phyloP scores from a whole-genome alignment of 2,329 filamentous ascomycete species.

The Rhynchosporium graminicola region DNA sequence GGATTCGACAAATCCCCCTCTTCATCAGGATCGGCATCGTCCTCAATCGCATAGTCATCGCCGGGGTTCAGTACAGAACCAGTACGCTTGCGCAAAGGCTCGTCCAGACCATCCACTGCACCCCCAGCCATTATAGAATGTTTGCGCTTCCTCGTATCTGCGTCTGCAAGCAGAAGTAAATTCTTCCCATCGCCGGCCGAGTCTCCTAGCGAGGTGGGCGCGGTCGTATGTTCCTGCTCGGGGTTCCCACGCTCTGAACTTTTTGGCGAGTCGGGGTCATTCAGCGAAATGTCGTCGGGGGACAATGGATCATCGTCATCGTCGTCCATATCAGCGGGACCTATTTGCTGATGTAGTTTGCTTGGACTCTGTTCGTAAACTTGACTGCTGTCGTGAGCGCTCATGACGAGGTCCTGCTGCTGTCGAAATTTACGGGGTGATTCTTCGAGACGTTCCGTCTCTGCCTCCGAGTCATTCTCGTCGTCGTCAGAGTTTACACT shows the following conservation, averaged over 20 bases:
- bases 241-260: slow-evolving; percentile 45
- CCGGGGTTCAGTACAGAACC: slow-evolving; percentile 48
- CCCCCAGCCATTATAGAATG: slow-evolving; percentile 39
- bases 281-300: slow-evolving; percentile 42
- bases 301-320: slow-evolving; percentile 40
- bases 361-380: slow-evolving; percentile 70
- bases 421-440: slow-evolving; percentile 70
- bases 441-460: slow-evolving; percentile 89
- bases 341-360: slow-evolving; percentile 67
- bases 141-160: slow-evolving; percentile 43
- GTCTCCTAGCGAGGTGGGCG: slow-evolving; percentile 42
- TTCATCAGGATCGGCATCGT: slow-evolving; percentile 47
- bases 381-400: slow-evolving; percentile 54
- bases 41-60: slow-evolving; percentile 48
- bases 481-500: slow-evolving; percentile 49
- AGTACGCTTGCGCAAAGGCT: slow-evolving; percentile 52
- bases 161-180: slow-evolving; percentile 29
- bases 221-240: slow-evolving; percentile 33
- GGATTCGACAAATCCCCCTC: slow-evolving; percentile 41
- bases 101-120: slow-evolving; percentile 40
- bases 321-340: slow-evolving; percentile 46
- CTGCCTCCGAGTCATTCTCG: slow-evolving; percentile 78
- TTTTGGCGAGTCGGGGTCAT: slow-evolving; percentile 41
- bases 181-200: slow-evolving; percentile 35
- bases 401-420: slow-evolving; percentile 61